Base-by-base conservation (phyloP, 495 filamentous ascomycete species). In the Lepraria neglecta region DNA sequence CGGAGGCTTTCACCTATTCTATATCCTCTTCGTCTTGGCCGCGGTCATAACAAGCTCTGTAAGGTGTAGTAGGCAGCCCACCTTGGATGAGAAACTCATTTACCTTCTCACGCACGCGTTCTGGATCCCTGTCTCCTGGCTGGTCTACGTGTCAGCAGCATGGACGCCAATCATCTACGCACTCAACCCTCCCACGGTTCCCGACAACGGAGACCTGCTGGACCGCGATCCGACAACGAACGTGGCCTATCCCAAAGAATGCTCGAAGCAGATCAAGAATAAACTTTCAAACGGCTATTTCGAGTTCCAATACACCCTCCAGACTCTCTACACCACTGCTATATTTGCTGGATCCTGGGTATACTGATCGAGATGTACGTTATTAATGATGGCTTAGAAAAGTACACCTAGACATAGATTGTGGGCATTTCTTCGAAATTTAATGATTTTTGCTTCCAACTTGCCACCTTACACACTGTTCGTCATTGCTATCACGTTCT, bases 131-230 rank as follows among this genome's bases (percentile, higher is more conserved):
- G 35, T 60, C 21, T 10, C 40, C 24, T 60, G 58, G 58, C 47
- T 60, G 35, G 35, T 60, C 33, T 35, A 11, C 3, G 35, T 50
- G 21, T 60, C 46, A 42, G 58, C 24, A 9, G 35, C 47, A 30
- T 60, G 58, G 38, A 60, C 35, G 24, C 58, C 58, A 11, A 60
- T 60, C 35, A 52, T 51, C 10, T 60, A 60, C n/a, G 35, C 58
- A 3, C 19, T 60, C 35, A 33, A 17, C 12, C 58, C 58, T 17
- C 58, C 58, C 14, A 19, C 58, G 0, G 42, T 60, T 7, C 46
- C 46, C 19, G 58, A 60, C 14, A 48, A 42, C 42, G 58, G 42
- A 9, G 58, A 60, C 28, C 30, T 60, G 21, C 47, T 60, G 6
- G 15, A 33, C 1, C 51, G 51, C 31, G 51, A 54, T 54, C 51